Evolutionary conservation across 2,329 filamentous ascomycete species (phyloP).

Genomic region (Westerdykella ornata): DNA sequence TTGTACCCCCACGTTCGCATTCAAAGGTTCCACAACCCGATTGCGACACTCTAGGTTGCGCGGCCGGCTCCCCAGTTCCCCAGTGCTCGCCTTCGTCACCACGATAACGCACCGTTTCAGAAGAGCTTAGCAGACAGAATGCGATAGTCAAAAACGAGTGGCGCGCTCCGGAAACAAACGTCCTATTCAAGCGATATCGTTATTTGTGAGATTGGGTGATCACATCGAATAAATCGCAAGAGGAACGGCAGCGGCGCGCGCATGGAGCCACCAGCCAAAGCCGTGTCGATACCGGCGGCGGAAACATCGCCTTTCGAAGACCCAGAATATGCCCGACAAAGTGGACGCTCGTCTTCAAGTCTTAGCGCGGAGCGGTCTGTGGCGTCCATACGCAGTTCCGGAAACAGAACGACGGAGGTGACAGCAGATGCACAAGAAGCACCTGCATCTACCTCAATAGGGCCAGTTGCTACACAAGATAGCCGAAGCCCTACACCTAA

Average conservation of each 20-base stretch:
- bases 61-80: no score
- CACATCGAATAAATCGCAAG: background rate
- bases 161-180: no score
- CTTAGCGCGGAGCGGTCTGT: conserved; percentile 18
- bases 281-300: conserved; percentile 13
- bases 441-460: no score
- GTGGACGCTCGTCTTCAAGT: conserved; percentile 15
- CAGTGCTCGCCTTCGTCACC: no score
- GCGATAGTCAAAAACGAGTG: no score
- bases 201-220: background rate
- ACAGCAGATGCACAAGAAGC: no score
- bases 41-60: background rate
- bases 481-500: background rate
- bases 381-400: conserved; percentile 10
- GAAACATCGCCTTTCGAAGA: conserved; percentile 8
- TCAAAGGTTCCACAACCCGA: background rate
- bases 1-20: conserved; percentile 1
- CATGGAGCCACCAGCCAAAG: conserved; percentile 20
- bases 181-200: no score
- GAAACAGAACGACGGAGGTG: background rate
- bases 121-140: no score
- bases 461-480: no score
- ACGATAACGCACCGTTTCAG: no score
- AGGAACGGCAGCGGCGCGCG: background rate
- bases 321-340: conserved; percentile 14